phyloP scores from a whole-genome alignment of 2,329 filamentous ascomycete genomes.

The Curvularia sp. region DNA sequence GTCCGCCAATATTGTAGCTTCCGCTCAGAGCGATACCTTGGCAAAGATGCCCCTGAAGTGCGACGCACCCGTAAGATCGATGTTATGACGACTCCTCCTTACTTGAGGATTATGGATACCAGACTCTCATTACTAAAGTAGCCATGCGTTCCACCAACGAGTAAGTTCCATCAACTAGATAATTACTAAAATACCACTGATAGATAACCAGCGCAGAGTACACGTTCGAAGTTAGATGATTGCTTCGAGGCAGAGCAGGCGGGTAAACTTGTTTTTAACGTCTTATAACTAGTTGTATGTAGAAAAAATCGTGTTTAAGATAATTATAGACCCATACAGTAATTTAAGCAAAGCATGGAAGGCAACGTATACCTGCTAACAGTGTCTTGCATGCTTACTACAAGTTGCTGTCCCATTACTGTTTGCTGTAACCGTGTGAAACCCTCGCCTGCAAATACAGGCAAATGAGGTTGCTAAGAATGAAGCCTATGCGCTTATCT shows the following conservation, averaged over 20 bases:
- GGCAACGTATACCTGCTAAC: neutral
- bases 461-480: neutral
- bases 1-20: neutral
- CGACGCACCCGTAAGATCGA: slow-evolving; percentile 2
- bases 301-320: neutral
- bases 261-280: neutral
- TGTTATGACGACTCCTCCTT: slow-evolving; percentile 1
- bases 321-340: neutral
- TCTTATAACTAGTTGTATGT: neutral
- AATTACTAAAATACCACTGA: neutral
- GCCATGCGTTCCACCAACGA: neutral
- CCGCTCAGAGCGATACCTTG: slow-evolving; percentile 1
- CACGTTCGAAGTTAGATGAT: neutral
- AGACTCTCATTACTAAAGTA: neutral
- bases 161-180: neutral
- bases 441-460: neutral
- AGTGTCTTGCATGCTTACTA: neutral
- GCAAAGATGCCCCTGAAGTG: slow-evolving; percentile 2
- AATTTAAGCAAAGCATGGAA: neutral
- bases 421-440: neutral
- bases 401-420: neutral
- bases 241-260: neutral
- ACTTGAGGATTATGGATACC: neutral
- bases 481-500: neutral
- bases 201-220: slow-evolving; percentile 1